Evolutionary conservation across 257 asterid genomes (phyloP), one percentile per base, ranked within the genome.

Genomic region (Lycium barbarum): DNA sequence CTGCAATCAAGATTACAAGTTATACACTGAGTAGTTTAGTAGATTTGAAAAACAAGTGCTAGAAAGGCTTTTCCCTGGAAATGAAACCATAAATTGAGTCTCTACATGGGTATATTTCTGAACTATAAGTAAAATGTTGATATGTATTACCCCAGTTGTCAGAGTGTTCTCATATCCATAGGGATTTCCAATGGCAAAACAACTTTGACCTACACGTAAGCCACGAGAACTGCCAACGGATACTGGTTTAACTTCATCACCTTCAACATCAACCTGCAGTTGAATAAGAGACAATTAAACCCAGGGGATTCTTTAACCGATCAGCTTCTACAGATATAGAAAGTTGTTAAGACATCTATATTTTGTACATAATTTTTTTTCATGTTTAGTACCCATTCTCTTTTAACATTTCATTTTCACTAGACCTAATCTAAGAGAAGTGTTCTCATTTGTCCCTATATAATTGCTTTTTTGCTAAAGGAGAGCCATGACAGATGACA

Each of bases 111-210:
- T 20, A 49, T 74, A 22, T 73, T 76, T 76, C 47, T 76, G 33
- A 49, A 74, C 22, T 51, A 6, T 13, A 7, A 74, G 49, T 76
- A 22, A 74, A 26, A 62, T 51, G 26, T 51, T 51, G 45, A 22
- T 14, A 26, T 22, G 47, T 51, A 76, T 53, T 91, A 95, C 98
- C 96, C 98, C 99, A 15, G 98, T 92, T 6, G 99, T 95, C 67
- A 94, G 90, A 47, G 97, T 95, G 91, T 95, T 91, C 87, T 93
- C 97, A 72, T 86, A 94, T 85, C 97, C 98, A 82, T 90, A 94
- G 54, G 99, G 99, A 88, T 96, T 96, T 84, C 98, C 99, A 54
- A 94, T 93, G 62, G 98, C 96, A 57, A 91, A 92, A 89, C 99
- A 94, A 89, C 96, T 94, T 89, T 94, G 98, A 62, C 99, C 97